These are phyloP conservation scores for Hymenoscyphus fructigenus DNA, from an alignment of 2,329 filamentous ascomycete genomes.

Conservation along the genomic window DNA sequence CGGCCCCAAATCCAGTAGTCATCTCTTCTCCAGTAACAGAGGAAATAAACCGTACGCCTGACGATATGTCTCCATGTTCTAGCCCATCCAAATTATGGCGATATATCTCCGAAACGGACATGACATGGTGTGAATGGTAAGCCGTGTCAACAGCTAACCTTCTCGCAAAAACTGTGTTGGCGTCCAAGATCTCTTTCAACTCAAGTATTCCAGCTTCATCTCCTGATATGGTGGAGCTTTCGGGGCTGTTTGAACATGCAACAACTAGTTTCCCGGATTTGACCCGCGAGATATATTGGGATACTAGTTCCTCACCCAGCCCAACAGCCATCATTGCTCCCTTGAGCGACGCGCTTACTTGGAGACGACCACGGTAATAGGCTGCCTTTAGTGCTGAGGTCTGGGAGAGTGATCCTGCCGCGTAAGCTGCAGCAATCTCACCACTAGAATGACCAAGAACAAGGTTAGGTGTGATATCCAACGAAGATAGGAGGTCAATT, in stretches of 20 bases:
- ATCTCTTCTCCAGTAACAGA: constrained; percentile 8
- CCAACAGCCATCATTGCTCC: constrained; percentile 54
- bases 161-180: constrained; percentile 35
- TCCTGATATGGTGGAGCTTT: constrained; percentile 25
- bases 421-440: constrained; percentile 42
- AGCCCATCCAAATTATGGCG: neutral
- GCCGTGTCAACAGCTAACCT: constrained; percentile 40
- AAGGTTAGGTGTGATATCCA: constrained; percentile 41
- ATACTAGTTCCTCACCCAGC: constrained; percentile 23
- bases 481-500: constrained; percentile 44
- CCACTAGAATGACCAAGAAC: constrained; percentile 49
- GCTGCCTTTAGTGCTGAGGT: constrained; percentile 27
- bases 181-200: constrained; percentile 12
- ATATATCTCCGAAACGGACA: constrained; percentile 31
- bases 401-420: constrained; percentile 27
- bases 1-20: constrained; percentile 13
- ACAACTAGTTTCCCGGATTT: constrained; percentile 27
- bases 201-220: constrained; percentile 18
- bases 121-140: constrained; percentile 42
- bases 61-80: neutral
- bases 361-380: constrained; percentile 28
- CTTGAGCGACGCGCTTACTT: constrained; percentile 25
- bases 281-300: constrained; percentile 6
- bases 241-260: constrained; percentile 35
- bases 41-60: neutral